A percentile compares a stretch with the other conserved stretches of the same genome.
Evolutionary conservation across 192 early-diverging fungal species (phyloP).

Genomic region (Jimgerdemannia flammicorona): DNA sequence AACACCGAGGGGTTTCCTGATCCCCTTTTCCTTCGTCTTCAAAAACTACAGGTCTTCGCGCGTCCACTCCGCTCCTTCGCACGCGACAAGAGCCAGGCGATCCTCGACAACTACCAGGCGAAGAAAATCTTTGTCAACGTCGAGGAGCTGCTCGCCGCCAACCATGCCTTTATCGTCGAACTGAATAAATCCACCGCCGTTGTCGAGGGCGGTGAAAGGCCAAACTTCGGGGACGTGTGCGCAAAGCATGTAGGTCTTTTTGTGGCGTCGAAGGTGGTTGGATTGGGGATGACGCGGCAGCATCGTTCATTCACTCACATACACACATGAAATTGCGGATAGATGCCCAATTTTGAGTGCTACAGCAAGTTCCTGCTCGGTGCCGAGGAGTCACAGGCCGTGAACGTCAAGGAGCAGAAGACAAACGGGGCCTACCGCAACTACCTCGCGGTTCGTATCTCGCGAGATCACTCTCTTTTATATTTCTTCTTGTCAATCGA

Average conservation of each 20-base stretch:
- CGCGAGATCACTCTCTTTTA: neutral
- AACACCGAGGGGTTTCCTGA: neutral
- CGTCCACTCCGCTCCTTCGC: conserved; percentile 49
- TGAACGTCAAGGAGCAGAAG: conserved; percentile 22
- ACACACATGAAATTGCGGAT: conserved; percentile 28
- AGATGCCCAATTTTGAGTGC: conserved; percentile 58
- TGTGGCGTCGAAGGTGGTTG: neutral
- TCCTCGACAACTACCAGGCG: conserved; percentile 53
- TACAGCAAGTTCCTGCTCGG: conserved; percentile 61
- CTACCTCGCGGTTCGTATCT: conserved; percentile 17
- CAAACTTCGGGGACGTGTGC: conserved; percentile 39
- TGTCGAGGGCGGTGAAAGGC: conserved; percentile 23
- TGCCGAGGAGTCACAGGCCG: conserved; percentile 18
- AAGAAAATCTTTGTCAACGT: conserved; percentile 62
- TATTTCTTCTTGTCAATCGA: neutral
- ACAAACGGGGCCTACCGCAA: conserved; percentile 8
- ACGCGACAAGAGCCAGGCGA: conserved; percentile 38
- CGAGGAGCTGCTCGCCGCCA: conserved; percentile 49
- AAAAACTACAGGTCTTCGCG: conserved; percentile 27
- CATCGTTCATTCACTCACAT: neutral
- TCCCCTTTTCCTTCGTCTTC: neutral
- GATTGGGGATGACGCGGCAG: neutral
- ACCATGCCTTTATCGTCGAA: conserved; percentile 50
- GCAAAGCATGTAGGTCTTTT: conserved; percentile 18
- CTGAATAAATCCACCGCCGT: conserved; percentile 23